A percentile compares a stretch with the other conserved stretches of the same genome.
phyloP scores from a whole-genome alignment of 1,284 basidiomycete genomes.

The Pseudozyma flocculosa region DNA sequence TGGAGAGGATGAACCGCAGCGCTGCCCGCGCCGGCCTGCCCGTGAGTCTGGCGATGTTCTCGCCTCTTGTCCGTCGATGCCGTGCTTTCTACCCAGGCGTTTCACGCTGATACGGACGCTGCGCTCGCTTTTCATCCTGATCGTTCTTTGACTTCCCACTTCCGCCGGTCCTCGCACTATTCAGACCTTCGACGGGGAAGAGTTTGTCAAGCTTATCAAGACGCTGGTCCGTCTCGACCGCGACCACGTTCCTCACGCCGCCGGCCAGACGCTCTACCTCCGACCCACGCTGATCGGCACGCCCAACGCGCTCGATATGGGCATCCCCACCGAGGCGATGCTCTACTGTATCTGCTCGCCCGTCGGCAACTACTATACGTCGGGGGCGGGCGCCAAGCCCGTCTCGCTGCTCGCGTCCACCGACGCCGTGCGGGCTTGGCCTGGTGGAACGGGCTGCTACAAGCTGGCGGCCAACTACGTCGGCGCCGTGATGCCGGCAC shows the following conservation, averaged over 20 bases:
- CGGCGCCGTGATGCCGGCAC: slow-evolving; percentile 29
- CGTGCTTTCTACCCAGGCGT: too few species aligned
- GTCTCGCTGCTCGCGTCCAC: slow-evolving; percentile 30
- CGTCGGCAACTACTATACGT: slow-evolving; percentile 43
- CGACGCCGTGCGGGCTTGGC: slow-evolving; percentile 69
- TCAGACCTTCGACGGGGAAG: slow-evolving; percentile 28
- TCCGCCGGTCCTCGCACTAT: too few species aligned
- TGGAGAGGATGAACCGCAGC: slow-evolving; percentile 43
- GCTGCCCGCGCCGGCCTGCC: slow-evolving; percentile 36
- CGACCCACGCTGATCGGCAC: slow-evolving; percentile 43
- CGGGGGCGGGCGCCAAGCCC: slow-evolving; percentile 35
- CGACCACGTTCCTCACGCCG: slow-evolving; percentile 28
- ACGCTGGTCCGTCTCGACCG: slow-evolving; percentile 29
- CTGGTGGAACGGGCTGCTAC: slow-evolving; percentile 88
- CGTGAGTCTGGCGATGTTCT: too few species aligned
- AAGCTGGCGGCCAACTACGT: slow-evolving; percentile 78
- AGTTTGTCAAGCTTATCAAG: slow-evolving; percentile 44
- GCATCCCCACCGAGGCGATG: slow-evolving; percentile 33
- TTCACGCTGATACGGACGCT: too few species aligned
- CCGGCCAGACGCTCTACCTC: slow-evolving; percentile 36
- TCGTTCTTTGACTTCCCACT: too few species aligned
- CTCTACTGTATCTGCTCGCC: slow-evolving; percentile 46
- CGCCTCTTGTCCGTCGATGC: too few species aligned
- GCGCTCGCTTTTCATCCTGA: too few species aligned
- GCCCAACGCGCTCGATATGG: slow-evolving; percentile 34